Conservation (phyloP, 805 yeast genomes). For the Suhomyces faveliae region DNA sequence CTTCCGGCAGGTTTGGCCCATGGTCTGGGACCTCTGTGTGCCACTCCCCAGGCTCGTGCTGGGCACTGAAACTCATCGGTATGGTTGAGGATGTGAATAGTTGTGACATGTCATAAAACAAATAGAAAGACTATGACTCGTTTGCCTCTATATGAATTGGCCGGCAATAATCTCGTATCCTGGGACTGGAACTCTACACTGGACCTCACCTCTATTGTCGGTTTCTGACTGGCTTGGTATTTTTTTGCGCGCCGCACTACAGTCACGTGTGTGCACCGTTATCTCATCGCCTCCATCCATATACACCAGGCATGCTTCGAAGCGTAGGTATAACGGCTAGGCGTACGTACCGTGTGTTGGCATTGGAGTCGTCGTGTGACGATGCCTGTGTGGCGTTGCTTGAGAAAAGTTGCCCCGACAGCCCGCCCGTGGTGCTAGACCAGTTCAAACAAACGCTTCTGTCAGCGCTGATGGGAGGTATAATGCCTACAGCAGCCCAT, state of each 20-base stretch:
- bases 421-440: constrained; percentile 50
- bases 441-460: constrained; percentile 67
- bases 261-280: neutral
- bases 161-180: neutral
- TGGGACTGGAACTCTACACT: too few relatives aligned
- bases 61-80: constrained; percentile 33
- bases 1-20: constrained; percentile 2
- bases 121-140: neutral
- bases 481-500: constrained; percentile 82
- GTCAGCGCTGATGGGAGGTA: constrained; percentile 72
- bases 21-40: neutral
- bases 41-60: constrained; percentile 17
- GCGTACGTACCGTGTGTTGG: constrained; percentile 59
- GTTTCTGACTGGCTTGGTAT: neutral
- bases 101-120: constrained; percentile 19
- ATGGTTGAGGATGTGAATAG: constrained; percentile 32
- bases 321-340: neutral
- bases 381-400: constrained; percentile 87
- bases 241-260: neutral
- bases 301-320: neutral
- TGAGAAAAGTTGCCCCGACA: constrained; percentile 40
- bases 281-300: neutral
- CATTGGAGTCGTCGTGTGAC: constrained; percentile 93
- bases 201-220: too few relatives aligned
- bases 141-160: neutral